Conservation (phyloP, 257 asterid species). For the Mentha longifolia region DNA sequence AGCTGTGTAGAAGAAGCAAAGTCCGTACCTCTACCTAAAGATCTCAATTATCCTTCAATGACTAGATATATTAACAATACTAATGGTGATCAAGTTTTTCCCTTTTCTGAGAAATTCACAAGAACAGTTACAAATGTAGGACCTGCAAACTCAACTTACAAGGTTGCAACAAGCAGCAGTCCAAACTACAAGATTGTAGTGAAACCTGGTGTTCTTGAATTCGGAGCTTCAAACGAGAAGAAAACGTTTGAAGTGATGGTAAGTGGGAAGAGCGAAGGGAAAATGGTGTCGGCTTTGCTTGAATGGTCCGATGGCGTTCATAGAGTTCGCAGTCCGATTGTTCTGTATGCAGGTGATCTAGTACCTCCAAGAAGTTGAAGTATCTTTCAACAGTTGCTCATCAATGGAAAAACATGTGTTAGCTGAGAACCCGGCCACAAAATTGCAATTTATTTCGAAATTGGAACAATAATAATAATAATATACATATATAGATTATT, state of each 20-base stretch:
- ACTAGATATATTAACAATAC: neutral
- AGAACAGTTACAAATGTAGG: constrained; percentile 31
- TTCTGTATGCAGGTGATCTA: constrained; percentile 16
- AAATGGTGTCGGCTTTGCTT: constrained; percentile 30
- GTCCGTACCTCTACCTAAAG: neutral
- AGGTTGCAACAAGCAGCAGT: constrained; percentile 9
- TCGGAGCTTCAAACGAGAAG: constrained; percentile 13
- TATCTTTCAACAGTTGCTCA: too few species aligned
- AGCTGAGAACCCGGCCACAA: too few species aligned
- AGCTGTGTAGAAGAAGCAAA: constrained; percentile 5
- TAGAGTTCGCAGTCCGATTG: constrained; percentile 21
- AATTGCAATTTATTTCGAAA: too few species aligned
- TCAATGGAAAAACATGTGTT: too few species aligned
- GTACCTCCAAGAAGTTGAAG: neutral
- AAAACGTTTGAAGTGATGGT: constrained; percentile 27
- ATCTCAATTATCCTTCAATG: constrained; percentile 32
- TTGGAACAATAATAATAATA: too few species aligned
- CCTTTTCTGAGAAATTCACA: constrained; percentile 17
- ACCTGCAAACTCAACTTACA: constrained; percentile 20
- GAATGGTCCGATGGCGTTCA: constrained; percentile 37
- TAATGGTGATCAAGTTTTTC: neutral
- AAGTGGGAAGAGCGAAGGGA: constrained; percentile 16
- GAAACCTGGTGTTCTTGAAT: constrained; percentile 7
- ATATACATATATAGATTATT: neutral
- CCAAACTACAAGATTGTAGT: constrained; percentile 5